These are phyloP conservation scores for Camellia sinensis DNA, from an alignment of 148 eudicot species.

Conservation along the genomic window DNA sequence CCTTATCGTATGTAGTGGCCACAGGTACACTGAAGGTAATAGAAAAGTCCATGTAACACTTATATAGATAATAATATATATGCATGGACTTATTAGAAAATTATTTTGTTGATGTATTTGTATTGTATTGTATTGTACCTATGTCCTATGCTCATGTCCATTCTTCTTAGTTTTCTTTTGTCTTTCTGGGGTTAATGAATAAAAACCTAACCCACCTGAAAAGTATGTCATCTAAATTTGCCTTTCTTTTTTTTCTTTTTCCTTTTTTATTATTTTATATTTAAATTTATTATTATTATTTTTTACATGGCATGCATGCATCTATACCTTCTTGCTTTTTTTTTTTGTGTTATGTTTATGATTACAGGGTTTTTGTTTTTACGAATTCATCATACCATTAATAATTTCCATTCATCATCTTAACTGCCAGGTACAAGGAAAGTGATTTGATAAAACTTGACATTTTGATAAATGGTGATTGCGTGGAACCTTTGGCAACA, in stretches of 20 bases:
- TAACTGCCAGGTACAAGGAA: constrained; percentile 65
- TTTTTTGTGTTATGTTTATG: background rate
- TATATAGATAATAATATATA: no score
- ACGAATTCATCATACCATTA: background rate
- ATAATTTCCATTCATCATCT: constrained; percentile 3
- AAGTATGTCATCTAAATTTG: background rate
- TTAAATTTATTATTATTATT: no score
- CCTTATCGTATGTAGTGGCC: no score
- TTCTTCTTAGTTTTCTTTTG: no score
- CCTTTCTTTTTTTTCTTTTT: no score
- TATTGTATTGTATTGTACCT: background rate
- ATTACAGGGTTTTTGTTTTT: background rate
- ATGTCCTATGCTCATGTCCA: background rate
- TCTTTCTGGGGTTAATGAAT: background rate
- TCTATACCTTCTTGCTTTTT: background rate
- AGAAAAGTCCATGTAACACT: no score
- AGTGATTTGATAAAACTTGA: constrained; percentile 96
- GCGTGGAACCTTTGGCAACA: constrained; percentile 91
- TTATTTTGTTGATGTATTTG: no score
- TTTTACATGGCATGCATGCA: background rate
- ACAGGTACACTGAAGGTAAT: no score
- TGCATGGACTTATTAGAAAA: no score
- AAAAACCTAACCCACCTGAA: background rate
- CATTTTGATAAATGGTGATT: constrained; percentile 79
- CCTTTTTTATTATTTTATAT: no score